Percentiles rank a stretch among this genome's conserved stretches.
These are phyloP conservation scores for Syncephalastrum sp. DNA, from an alignment of 371 early-diverging fungal species.

Conservation along the genomic window DNA sequence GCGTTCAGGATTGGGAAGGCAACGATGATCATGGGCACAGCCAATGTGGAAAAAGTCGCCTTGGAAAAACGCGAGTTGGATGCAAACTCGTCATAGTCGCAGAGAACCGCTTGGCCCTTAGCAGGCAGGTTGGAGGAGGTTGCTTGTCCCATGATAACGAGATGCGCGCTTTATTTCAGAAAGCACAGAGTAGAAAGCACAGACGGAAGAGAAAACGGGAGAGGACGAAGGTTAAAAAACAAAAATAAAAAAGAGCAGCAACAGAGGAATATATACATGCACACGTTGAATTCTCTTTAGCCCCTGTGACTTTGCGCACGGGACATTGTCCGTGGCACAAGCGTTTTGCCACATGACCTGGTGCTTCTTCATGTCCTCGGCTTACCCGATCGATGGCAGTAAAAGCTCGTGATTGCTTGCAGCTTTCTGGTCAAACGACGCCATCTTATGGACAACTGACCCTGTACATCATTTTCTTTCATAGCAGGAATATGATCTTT, in stretches of 20 bases:
- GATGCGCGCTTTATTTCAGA: neutral
- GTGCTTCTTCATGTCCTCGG: no score
- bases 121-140: constrained; percentile 29
- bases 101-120: constrained; percentile 20
- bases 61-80: constrained; percentile 30
- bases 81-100: constrained; percentile 39
- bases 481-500: no score
- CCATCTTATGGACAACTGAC: neutral
- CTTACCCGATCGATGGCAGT: no score
- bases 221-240: neutral
- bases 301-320: no score
- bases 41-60: constrained; percentile 39
- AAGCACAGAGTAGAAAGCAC: neutral
- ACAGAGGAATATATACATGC: neutral
- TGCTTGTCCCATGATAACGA: constrained; percentile 39
- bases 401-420: neutral
- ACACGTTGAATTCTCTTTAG: no score
- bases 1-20: constrained; percentile 49
- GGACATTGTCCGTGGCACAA: no score
- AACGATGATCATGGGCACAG: constrained; percentile 48
- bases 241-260: neutral
- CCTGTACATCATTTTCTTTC: neutral
- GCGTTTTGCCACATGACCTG: no score
- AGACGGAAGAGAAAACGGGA: neutral
- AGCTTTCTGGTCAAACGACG: neutral